Base-by-base conservation (phyloP, 2,329 filamentous ascomycete species). In the Huntiella savannae region DNA sequence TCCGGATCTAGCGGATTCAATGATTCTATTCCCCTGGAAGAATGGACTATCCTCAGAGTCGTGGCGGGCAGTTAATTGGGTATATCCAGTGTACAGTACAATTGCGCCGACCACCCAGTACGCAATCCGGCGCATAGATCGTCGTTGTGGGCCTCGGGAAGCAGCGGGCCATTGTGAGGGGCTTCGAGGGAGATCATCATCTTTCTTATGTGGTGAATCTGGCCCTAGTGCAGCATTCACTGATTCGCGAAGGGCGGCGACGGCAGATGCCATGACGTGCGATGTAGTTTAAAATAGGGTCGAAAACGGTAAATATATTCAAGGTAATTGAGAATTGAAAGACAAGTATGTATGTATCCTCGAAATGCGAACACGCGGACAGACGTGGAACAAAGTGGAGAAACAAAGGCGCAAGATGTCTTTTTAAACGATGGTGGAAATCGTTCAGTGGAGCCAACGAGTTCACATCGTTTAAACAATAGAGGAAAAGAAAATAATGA, bases 131-230 rank as follows among this genome's bases (percentile, higher is more conserved):
- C 70, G 71, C 45, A 75, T 52, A 6, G 62, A 63, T 52, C 76
- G 67, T 48, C 76, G 69, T 13, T 45, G 36, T 58, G 28, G 61
- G 60, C n/a, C 57, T 55, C 17, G 61, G 56, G 32, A 62, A 52
- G 33, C 50, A 22, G 43, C 60, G 55, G 48, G 56, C 55, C 62
- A 62, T 63, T 48, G 55, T 53, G 51, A 51, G 52, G 52, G 43
- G 40, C 55, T 28, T 52, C 53, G 52, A 54, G 59, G 52, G 54
- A 67, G 63, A 56, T 77, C 72, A 56, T 77, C 73, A 56, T 75
- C 66, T 59, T 74, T 76, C 59, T 77, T 77, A 44, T 74, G 67
- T 55, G 61, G 65, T 49, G 66, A 57, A 58, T 69, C 71, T 46
- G 69, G 57, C 49, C 19, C 32, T 2, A 63, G 58, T 41, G 40